Evolutionary conservation across 805 yeast genomes (phyloP), one percentile per base, ranked within the genome.

Genomic region (Candida jianshihensis): DNA sequence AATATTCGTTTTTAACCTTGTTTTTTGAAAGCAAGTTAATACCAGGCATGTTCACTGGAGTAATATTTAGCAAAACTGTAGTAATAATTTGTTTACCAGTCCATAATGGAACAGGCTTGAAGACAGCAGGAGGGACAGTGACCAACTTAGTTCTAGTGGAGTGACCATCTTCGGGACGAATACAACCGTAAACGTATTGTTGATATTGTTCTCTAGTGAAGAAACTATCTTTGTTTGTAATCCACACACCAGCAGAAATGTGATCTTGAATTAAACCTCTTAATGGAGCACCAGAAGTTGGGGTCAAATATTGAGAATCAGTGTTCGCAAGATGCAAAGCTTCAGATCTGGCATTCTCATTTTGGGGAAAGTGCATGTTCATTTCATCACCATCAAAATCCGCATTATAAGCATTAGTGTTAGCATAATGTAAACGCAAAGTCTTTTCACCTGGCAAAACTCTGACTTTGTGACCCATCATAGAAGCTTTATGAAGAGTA

Each of bases 381-480:
- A 90, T 90, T 69, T 90, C 98, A 64, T 90, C 98, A 71, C 98
- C 98, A 65, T 90, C 98, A 54, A 92, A 90, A 74, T 90, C 98
- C 27, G 97, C 97, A 61, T 90, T 90, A 65, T 90, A 92, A 30
- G 98, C 97, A 65, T 97, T 97, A 31, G 98, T 92, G 63, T 92
- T 92, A 53, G 99, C 99, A 63, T 92, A 92, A 61, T 92, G 99
- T 61, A 92, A 69, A 57, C 99, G 78, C 52, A 92, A 69, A 4
- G 98, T 94, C 70, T 92, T 92, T 59, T 92, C 98, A 41, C 96
- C 95, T 5, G 97, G 98, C 49, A 92, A 70, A 22, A 92, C 98
- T 54, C 96, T 77, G 30, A 92, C 98, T 57, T 81, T 85, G 64
- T 92, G 99, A 49, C 98, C 98, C 99, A 92, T 92, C 96, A 92